Conservation (phyloP, 306 rosid species). For the Luffa acutangula region DNA sequence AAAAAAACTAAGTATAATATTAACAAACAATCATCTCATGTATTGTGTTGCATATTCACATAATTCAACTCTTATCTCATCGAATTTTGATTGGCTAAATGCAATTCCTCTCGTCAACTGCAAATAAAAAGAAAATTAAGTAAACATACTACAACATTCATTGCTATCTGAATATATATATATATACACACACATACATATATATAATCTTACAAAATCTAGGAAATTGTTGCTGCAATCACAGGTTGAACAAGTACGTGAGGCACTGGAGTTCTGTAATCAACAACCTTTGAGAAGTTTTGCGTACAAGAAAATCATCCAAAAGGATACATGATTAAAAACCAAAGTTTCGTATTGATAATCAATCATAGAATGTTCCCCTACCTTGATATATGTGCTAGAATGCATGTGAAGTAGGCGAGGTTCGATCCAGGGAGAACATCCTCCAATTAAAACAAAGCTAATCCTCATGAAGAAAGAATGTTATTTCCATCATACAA, state of each 20-base stretch:
- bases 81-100: no score
- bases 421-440: not conserved
- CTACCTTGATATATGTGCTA: slow-evolving; percentile 32
- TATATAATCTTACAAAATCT: slow-evolving; percentile 50
- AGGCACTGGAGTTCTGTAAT: slow-evolving; percentile 32
- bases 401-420: not conserved
- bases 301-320: slow-evolving; percentile 13
- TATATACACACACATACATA: not conserved
- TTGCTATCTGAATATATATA: not conserved
- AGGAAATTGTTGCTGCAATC: slow-evolving; percentile 51
- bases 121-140: no score
- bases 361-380: not conserved
- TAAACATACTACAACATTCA: no score
- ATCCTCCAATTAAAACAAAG: not conserved
- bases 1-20: no score
- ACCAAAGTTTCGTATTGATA: not conserved
- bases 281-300: slow-evolving; percentile 41
- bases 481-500: not conserved
- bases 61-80: no score
- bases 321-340: not conserved
- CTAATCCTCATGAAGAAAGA: not conserved
- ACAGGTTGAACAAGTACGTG: slow-evolving; percentile 54
- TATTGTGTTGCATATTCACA: no score
- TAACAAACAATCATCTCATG: no score
- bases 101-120: no score